Evolutionary conservation across 805 yeast genomes (phyloP), one percentile per base, ranked within the genome.

Genomic region (Lachancea sp.): DNA sequence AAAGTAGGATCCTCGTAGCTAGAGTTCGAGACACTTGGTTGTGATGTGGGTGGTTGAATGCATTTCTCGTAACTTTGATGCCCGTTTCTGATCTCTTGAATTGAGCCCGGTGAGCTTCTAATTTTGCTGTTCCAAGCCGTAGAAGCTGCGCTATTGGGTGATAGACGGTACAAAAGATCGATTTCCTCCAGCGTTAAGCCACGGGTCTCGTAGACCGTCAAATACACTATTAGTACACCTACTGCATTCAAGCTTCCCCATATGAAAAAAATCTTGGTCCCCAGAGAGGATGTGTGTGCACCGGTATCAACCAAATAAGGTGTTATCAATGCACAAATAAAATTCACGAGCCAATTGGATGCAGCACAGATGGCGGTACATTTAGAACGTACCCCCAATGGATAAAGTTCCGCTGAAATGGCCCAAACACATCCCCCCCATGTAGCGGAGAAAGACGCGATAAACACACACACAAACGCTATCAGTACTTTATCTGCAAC

Each of bases 371-470:
- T 59, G 8, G 92, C 77, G 19, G 83, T 83, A 11, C 89, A 83
- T 56, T 80, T 80, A 47, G 84, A 87, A 55, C 94, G 72, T 22
- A 83, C 77, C 34, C 86, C 77, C 38, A 84, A 67, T 19, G 86
- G 79, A 58, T 74, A 84, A 34, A 83, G 69, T 59, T 77, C 83
- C 38, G 80, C 78, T 20, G 75, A 71, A 20, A 75, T 62, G 17
- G 78, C 92, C 92, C 92, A 84, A 13, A 75, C 79, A 24, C 76
- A 73, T 9, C 90, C 90, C 49, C 90, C 94, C 92, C 92, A 84
- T 4, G 87, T 74, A 6, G 85, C 70, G 1, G 92, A 88, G 61
- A 81, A 84, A 38, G 80, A 75, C 2, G 86, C 83, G 52, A 84
- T 83, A 53, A 83, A 84, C 2, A 74, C 45, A 56, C 90, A 83